These are phyloP conservation scores for Clavaria fumosa DNA, from an alignment of 768 basidiomycete species.

Conservation along the genomic window DNA sequence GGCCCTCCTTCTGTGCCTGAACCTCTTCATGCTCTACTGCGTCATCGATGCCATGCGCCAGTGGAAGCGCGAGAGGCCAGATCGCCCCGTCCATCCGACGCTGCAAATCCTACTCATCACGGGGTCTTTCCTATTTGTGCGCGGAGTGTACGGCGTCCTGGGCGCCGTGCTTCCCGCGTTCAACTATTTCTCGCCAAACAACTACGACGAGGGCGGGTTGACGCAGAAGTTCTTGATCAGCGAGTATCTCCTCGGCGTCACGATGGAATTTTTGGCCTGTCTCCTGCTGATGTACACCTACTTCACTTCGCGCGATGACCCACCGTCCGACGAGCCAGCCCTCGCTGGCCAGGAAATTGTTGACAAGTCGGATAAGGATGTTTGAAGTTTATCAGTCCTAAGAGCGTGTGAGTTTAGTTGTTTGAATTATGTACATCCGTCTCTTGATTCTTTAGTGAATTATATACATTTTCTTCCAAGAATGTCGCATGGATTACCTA, in stretches of 20 bases:
- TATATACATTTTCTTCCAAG: too few species aligned
- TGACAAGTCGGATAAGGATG: too few species aligned
- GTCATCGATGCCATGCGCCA: constrained; percentile 17
- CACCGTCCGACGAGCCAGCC: too few species aligned
- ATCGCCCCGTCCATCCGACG: constrained; percentile 16
- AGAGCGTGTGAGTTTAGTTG: too few species aligned
- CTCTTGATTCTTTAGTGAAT: too few species aligned
- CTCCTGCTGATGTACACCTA: constrained; percentile 13
- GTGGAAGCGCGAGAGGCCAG: constrained; percentile 10
- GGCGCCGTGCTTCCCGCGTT: constrained; percentile 14
- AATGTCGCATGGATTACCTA: too few species aligned
- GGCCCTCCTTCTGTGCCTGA: constrained; percentile 20
- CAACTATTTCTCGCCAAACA: constrained; percentile 15
- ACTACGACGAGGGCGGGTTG: constrained; percentile 14
- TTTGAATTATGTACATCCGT: too few species aligned
- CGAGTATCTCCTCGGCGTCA: constrained; percentile 16
- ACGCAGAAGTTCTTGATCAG: constrained; percentile 14
- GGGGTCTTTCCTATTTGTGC: constrained; percentile 21
- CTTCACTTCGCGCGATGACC: constrained; percentile 13
- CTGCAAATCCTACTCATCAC: constrained; percentile 15
- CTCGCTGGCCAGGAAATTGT: too few species aligned
- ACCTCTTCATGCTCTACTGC: constrained; percentile 13
- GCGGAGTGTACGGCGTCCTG: constrained; percentile 21
- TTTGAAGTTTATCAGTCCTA: too few species aligned
- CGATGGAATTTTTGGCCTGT: constrained; percentile 17